phyloP scores from a whole-genome alignment of 345 rosid genomes.

The Balakata baccata region DNA sequence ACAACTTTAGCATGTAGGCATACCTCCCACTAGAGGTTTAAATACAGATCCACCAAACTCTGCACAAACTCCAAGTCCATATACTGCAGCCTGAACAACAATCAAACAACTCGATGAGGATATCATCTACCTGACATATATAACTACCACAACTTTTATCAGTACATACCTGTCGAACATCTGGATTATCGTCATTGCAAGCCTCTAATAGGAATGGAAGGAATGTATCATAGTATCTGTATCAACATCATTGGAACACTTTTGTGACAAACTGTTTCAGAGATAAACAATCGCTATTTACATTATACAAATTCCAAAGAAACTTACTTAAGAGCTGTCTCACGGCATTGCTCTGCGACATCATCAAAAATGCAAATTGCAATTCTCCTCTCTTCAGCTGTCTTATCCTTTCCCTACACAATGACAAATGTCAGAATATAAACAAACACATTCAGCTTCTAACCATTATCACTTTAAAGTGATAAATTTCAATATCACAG shows the following conservation, averaged over 20 bases:
- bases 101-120: constrained; percentile 16
- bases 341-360: constrained; percentile 97
- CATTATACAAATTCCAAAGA: neutral
- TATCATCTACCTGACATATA: constrained; percentile 1
- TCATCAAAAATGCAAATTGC: constrained; percentile 99
- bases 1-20: constrained; percentile 7
- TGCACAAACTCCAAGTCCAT: constrained; percentile 99
- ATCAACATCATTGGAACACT: constrained; percentile 20
- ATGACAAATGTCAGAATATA: constrained; percentile 17
- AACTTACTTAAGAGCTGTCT: constrained; percentile 83
- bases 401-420: constrained; percentile 91
- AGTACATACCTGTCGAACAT: constrained; percentile 83
- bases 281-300: constrained; percentile 10
- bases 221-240: constrained; percentile 89
- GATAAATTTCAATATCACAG: neutral
- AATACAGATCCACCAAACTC: constrained; percentile 88
- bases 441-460: neutral
- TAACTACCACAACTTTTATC: constrained; percentile 6
- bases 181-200: constrained; percentile 87
- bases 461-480: neutral
- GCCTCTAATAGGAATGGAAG: constrained; percentile 99
- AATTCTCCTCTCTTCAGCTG: constrained; percentile 97
- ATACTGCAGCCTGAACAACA: constrained; percentile 85
- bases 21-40: constrained; percentile 97
- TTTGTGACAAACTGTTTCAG: constrained; percentile 19